phyloP scores from a whole-genome alignment of 345 rosid species.

The Linum lewisii region DNA sequence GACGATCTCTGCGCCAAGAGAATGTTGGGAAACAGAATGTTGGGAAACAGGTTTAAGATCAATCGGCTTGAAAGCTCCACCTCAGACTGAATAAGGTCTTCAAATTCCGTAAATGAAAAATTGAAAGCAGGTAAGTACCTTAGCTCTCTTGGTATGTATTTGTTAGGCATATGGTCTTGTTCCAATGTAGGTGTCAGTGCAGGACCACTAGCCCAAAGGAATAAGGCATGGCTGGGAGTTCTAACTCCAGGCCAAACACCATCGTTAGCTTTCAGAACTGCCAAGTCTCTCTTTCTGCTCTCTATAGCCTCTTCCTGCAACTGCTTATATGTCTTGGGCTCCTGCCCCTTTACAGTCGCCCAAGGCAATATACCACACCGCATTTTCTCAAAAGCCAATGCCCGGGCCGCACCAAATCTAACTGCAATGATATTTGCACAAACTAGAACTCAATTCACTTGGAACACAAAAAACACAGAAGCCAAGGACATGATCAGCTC shows the following conservation, averaged over 20 bases:
- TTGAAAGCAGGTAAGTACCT: slow-evolving; percentile 32
- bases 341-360: slow-evolving; percentile 76
- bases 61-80: no score
- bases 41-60: neutral
- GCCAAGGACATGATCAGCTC: no score
- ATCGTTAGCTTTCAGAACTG: slow-evolving; percentile 73
- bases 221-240: slow-evolving; percentile 77
- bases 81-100: no score
- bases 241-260: slow-evolving; percentile 90
- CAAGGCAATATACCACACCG: slow-evolving; percentile 86
- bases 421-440: slow-evolving; percentile 34
- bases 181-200: slow-evolving; percentile 66
- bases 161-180: slow-evolving; percentile 89
- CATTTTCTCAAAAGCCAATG: slow-evolving; percentile 77
- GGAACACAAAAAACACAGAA: neutral
- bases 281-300: slow-evolving; percentile 71
- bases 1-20: slow-evolving; percentile 33
- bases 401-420: slow-evolving; percentile 82
- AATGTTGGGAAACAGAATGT: no score
- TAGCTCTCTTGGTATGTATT: slow-evolving; percentile 73
- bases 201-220: slow-evolving; percentile 95
- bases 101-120: neutral
- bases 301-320: slow-evolving; percentile 78
- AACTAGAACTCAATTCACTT: slow-evolving; percentile 9
- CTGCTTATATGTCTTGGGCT: slow-evolving; percentile 65